phyloP scores from a whole-genome alignment of 140 eudicot species.

The Bidens hawaiensis region DNA sequence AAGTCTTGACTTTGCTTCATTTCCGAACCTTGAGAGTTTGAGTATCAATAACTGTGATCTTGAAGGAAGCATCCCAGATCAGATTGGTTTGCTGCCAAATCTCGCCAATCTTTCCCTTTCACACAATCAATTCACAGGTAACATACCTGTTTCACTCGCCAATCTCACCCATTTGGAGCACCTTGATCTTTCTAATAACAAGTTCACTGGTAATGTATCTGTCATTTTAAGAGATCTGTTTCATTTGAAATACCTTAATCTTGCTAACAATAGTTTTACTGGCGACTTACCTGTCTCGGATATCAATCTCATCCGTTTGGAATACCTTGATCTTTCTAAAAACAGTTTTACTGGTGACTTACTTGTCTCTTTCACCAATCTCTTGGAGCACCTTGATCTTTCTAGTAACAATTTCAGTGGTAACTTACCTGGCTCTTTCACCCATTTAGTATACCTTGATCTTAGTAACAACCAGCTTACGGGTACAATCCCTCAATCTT shows the following conservation, averaged over 20 bases:
- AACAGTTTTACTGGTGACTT: neutral
- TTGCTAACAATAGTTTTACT: too few relatives aligned
- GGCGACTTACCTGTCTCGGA: neutral
- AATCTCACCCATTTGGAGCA: neutral
- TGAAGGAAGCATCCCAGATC: neutral
- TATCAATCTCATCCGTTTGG: neutral
- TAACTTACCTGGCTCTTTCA: neutral
- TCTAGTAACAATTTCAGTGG: neutral
- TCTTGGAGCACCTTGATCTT: neutral
- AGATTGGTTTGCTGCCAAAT: neutral
- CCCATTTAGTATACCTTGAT: neutral
- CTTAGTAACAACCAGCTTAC: neutral
- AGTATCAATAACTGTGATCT: neutral
- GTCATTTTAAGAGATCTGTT: too few relatives aligned
- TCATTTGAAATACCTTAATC: neutral
- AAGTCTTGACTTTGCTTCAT: slow-evolving; percentile 1
- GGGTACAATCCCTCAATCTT: slow-evolving; percentile 1
- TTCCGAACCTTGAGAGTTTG: neutral
- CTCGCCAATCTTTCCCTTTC: neutral
- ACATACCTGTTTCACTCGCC: neutral
- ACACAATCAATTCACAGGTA: neutral
- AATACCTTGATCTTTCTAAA: neutral
- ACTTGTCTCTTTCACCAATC: neutral
- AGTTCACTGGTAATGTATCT: neutral
- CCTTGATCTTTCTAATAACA: neutral